Percentiles rank a stretch among this genome's conserved stretches.
Conservation (phyloP, 2,329 filamentous ascomycete genomes). For the Trichoderma harzianum region DNA sequence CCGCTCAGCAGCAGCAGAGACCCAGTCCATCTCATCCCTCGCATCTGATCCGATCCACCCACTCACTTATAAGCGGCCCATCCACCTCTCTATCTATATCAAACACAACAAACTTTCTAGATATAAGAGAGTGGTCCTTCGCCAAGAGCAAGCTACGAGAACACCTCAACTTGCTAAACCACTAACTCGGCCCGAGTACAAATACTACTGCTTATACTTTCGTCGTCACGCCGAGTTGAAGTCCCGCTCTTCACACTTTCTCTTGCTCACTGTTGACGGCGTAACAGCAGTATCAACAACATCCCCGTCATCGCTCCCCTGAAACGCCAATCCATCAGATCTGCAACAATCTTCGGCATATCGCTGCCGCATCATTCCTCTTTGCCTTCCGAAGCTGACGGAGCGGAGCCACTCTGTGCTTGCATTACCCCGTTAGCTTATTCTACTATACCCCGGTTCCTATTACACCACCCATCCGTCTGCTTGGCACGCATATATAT, state of each 20-base stretch:
- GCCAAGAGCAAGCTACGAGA: background rate
- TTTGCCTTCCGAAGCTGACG: background rate
- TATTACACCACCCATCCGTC: background rate
- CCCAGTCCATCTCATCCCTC: background rate
- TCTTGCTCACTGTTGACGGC: background rate
- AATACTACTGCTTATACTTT: background rate
- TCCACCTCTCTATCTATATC: background rate
- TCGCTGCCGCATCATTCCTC: background rate
- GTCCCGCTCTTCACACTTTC: background rate
- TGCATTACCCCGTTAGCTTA: slow-evolving; percentile 4
- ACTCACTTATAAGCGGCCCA: slow-evolving; percentile 5
- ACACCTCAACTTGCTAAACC: background rate
- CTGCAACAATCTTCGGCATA: background rate
- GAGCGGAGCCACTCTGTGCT: slow-evolving; percentile 4
- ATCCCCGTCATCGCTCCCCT: background rate
- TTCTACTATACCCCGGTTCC: background rate
- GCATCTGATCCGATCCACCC: slow-evolving; percentile 4
- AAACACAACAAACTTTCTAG: background rate
- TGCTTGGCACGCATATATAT: background rate
- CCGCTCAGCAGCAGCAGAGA: background rate
- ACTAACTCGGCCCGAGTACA: background rate
- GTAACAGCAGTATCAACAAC: background rate
- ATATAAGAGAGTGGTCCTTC: background rate
- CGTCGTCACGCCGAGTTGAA: background rate
- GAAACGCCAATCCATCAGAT: background rate